Evolutionary conservation across 1,284 basidiomycete genomes (phyloP).

Genomic region (Sanguinoderma infundibulare): DNA sequence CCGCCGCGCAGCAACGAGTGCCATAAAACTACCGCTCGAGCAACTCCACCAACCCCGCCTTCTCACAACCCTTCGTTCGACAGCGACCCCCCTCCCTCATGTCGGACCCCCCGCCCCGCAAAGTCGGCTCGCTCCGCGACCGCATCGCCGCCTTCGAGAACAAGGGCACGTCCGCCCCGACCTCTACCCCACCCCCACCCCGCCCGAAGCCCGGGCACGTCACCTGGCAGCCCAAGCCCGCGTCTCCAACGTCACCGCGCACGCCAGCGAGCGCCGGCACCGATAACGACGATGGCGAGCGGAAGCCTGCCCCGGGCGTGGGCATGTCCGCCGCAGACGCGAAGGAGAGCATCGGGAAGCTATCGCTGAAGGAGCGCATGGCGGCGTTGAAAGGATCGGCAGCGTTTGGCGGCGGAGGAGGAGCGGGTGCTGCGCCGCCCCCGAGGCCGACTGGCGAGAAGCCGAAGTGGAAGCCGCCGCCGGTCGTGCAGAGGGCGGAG

Average conservation of each 20-base stretch:
- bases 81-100: slow-evolving; percentile 31
- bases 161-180: slow-evolving; percentile 45
- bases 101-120: slow-evolving; percentile 57
- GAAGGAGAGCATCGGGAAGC: slow-evolving; percentile 76
- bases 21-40: too few relatives aligned
- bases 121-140: slow-evolving; percentile 78
- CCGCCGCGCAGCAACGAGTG: neutral
- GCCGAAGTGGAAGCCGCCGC: slow-evolving; percentile 84
- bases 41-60: too few relatives aligned
- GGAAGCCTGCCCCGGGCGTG: slow-evolving; percentile 30
- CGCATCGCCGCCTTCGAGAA: slow-evolving; percentile 84
- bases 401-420: slow-evolving; percentile 65
- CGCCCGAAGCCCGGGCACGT: slow-evolving; percentile 75
- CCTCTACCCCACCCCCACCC: slow-evolving; percentile 53
- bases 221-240: slow-evolving; percentile 66
- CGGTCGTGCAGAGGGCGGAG: slow-evolving; percentile 47
- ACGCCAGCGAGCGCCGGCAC: neutral
- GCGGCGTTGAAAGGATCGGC: slow-evolving; percentile 84
- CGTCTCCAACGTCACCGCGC: slow-evolving; percentile 52
- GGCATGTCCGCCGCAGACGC: slow-evolving; percentile 86
- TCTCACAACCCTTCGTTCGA: too few relatives aligned
- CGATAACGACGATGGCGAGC: slow-evolving; percentile 26
- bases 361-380: slow-evolving; percentile 90
- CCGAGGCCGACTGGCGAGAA: slow-evolving; percentile 70
- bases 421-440: slow-evolving; percentile 48